These are phyloP conservation scores for Wickerhamomyces canadensis DNA, from an alignment of 805 yeast species.

Conservation along the genomic window DNA sequence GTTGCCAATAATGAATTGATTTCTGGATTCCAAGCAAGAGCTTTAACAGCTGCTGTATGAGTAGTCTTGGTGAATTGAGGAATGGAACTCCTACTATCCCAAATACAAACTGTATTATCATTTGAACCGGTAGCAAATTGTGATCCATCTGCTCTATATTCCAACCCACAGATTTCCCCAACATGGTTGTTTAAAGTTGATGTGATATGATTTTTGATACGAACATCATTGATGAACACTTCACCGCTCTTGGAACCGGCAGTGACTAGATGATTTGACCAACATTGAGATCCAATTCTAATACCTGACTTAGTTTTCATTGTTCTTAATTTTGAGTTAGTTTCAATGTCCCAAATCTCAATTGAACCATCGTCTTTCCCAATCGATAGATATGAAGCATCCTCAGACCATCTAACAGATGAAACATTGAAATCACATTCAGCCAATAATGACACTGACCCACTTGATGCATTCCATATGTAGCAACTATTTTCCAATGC, in stretches of 20 bases:
- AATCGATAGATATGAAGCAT: slow-evolving; percentile 78
- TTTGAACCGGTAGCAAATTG: slow-evolving; percentile 92
- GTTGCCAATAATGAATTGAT: slow-evolving; percentile 81
- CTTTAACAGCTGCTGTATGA: slow-evolving; percentile 94
- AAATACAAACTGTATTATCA: slow-evolving; percentile 85
- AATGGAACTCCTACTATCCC: slow-evolving; percentile 73
- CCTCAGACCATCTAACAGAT: slow-evolving; percentile 86
- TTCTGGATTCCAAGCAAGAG: slow-evolving; percentile 91
- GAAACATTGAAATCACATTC: slow-evolving; percentile 57
- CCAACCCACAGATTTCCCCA: slow-evolving; percentile 91
- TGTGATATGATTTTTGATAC: slow-evolving; percentile 73
- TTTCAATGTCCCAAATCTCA: slow-evolving; percentile 92
- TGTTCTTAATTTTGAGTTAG: slow-evolving; percentile 66
- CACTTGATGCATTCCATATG: slow-evolving; percentile 87
- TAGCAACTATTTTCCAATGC: slow-evolving; percentile 82
- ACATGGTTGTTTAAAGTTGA: slow-evolving; percentile 57
- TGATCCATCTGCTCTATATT: slow-evolving; percentile 77
- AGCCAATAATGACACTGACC: slow-evolving; percentile 64
- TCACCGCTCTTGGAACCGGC: slow-evolving; percentile 87
- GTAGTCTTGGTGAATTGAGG: slow-evolving; percentile 74
- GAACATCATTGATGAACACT: slow-evolving; percentile 83
- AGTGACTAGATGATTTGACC: slow-evolving; percentile 78
- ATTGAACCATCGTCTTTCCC: slow-evolving; percentile 80
- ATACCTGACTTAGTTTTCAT: slow-evolving; percentile 65
- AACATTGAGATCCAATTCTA: slow-evolving; percentile 76